Conservation (phyloP, 2,329 filamentous ascomycete genomes). For the Beauveria bassiana region DNA sequence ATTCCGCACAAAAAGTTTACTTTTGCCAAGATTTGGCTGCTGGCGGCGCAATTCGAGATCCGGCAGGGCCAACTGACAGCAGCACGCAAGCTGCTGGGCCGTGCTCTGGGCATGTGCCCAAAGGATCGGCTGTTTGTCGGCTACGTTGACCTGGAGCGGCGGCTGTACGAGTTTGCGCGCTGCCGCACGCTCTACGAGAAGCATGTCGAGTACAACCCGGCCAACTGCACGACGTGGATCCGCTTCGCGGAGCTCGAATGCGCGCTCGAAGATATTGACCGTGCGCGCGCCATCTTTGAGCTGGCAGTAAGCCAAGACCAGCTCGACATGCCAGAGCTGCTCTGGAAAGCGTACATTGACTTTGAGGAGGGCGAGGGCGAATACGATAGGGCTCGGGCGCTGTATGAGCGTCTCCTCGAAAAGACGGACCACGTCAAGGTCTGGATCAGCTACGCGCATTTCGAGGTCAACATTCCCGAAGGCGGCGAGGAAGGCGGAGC, state of each 20-base stretch:
- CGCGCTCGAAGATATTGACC: conserved; percentile 81
- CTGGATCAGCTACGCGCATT: conserved; percentile 98
- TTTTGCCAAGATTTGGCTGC: conserved; percentile 92
- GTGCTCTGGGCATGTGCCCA: conserved; percentile 86
- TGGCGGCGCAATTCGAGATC: conserved; percentile 89
- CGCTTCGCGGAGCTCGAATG: conserved; percentile 91
- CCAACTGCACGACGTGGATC: conserved; percentile 93
- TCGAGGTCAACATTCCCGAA: conserved; percentile 91
- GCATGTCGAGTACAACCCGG: conserved; percentile 83
- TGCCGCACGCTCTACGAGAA: conserved; percentile 92
- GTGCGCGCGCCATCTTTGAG: conserved; percentile 85
- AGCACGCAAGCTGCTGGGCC: conserved; percentile 82
- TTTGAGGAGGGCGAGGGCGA: conserved; percentile 95
- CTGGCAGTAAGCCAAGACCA: conserved; percentile 74
- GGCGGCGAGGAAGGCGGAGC: conserved; percentile 50
- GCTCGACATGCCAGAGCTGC: conserved; percentile 92
- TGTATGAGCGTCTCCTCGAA: conserved; percentile 85
- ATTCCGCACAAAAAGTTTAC: conserved; percentile 97
- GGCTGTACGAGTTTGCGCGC: conserved; percentile 86
- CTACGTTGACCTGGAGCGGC: conserved; percentile 88
- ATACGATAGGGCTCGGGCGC: conserved; percentile 68
- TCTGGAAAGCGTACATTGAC: conserved; percentile 98
- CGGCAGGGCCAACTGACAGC: conserved; percentile 73
- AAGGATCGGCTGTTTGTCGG: conserved; percentile 94
- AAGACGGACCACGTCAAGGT: conserved; percentile 99